These are phyloP conservation scores for Aureobasidium lini DNA, from an alignment of 2,329 filamentous ascomycete species.

Conservation along the genomic window DNA sequence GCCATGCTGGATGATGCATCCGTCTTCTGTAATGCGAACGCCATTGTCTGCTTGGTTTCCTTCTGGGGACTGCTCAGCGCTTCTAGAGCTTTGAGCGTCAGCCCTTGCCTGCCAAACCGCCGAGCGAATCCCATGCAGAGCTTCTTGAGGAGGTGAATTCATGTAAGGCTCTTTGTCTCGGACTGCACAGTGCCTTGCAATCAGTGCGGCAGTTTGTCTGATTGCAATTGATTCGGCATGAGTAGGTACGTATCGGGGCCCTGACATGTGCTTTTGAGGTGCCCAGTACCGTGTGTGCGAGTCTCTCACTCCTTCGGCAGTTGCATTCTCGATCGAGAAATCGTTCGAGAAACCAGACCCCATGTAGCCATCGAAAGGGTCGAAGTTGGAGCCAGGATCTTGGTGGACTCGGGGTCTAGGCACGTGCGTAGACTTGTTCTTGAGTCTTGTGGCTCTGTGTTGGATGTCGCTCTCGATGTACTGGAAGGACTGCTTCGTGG, in stretches of 20 bases:
- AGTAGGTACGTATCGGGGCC: not conserved
- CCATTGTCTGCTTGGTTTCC: not conserved
- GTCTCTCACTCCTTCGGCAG: not conserved
- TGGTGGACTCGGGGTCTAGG: not conserved
- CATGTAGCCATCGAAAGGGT: not conserved
- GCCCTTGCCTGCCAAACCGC: not conserved
- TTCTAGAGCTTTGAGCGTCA: not conserved
- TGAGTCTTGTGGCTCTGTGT: not conserved
- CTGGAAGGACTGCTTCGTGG: not conserved
- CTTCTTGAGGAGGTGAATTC: not conserved
- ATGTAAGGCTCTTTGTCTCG: not conserved
- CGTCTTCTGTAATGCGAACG: not conserved
- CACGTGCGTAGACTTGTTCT: not conserved
- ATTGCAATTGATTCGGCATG: not conserved
- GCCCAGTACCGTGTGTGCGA: not conserved
- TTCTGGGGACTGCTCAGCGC: not conserved
- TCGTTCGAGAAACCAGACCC: not conserved
- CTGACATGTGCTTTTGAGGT: not conserved
- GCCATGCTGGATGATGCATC: slow-evolving; percentile 2
- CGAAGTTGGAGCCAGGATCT: not conserved
- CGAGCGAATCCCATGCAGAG: not conserved
- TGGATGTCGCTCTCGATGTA: slow-evolving; percentile 1
- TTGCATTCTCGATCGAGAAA: not conserved
- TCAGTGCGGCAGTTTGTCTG: not conserved
- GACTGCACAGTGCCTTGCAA: not conserved